Base-by-base conservation (phyloP, 1,139 yeast genomes). In the Candida pseudoviswanathii region DNA sequence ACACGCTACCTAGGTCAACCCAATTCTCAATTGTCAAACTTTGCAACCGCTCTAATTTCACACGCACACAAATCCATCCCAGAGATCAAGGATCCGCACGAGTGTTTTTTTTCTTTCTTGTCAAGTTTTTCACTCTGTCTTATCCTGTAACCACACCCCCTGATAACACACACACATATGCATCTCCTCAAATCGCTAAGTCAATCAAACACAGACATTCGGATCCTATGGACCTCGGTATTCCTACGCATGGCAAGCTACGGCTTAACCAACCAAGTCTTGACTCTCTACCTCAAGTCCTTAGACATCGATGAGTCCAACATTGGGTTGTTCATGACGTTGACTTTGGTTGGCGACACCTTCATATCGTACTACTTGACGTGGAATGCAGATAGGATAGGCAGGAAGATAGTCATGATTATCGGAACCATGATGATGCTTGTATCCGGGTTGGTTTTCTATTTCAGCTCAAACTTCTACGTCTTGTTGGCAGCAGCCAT, bases 221-320 rank as follows among this genome's bases (percentile, higher is more conserved):
- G 82, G 55, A 64, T 89, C 29, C 76, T 91, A 41, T 84, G 95
- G 83, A 66, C 71, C 6, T 85, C 92, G 8, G 88, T 87, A 11
- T 85, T 88, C 57, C 70, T 87, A 31, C 75, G 97, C 25, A 78
- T 89, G 81, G 71, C 84, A 51, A 86, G 95, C 2, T 91, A 85
- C 64, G 96, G 96, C 2, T 72, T 87, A 52, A 86, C 95, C 9
- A 89, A 90, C 59, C 92, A 90, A 68, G 85, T 91, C 4, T 69
- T 91, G 44, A 86, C 94, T 0, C 74, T 89, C 11, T 89, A 84
- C 58, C 73, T 91, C 45, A 79, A 78, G 49, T 74, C 78, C 3
- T 65, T 87, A 5, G 80, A 78, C 2, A 74, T 87, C 43, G 59
- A 80, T 0, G 90, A 87, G 51, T 63, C 78, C 1, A 65, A 73